Evolutionary conservation across 129 eudicot genomes (phyloP).

Genomic region (Escallonia herrerae): DNA sequence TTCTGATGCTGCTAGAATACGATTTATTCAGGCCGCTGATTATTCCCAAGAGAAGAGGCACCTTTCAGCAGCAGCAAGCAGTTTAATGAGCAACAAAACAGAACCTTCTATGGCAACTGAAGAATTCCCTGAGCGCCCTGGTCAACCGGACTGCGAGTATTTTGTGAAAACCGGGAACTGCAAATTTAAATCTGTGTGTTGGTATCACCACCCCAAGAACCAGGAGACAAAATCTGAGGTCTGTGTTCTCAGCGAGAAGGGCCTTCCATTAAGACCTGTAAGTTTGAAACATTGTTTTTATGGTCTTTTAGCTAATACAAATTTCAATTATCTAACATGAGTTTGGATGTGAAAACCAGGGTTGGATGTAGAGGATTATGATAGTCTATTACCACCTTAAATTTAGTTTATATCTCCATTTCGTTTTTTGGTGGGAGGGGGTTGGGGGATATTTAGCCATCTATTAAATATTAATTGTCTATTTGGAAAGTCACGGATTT

Average conservation of each 20-base stretch:
- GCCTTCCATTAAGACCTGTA: slow-evolving; percentile 62
- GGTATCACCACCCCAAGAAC: slow-evolving; percentile 32
- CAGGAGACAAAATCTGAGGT: slow-evolving; percentile 8
- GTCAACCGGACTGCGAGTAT: slow-evolving; percentile 29
- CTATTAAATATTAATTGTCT: too few relatives aligned
- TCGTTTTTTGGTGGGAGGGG: too few relatives aligned
- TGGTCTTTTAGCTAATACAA: too few relatives aligned
- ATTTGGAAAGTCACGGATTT: too few relatives aligned
- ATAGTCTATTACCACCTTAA: too few relatives aligned
- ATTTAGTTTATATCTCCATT: too few relatives aligned
- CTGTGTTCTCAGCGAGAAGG: slow-evolving; percentile 28
- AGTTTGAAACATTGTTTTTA: slow-evolving; percentile 14
- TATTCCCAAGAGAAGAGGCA: slow-evolving; percentile 9
- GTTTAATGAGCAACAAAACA: background rate
- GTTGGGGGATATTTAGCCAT: too few relatives aligned
- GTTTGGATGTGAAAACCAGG: too few relatives aligned
- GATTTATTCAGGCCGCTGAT: slow-evolving; percentile 20
- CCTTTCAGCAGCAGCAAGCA: slow-evolving; percentile 10
- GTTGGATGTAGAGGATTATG: too few relatives aligned
- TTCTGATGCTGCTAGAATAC: background rate
- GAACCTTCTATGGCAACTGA: slow-evolving; percentile 8
- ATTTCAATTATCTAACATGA: too few relatives aligned
- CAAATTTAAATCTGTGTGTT: slow-evolving; percentile 26
- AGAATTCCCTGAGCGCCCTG: slow-evolving; percentile 38
- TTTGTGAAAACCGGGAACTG: slow-evolving; percentile 32